These are phyloP conservation scores for Penicillium sp. DNA, from an alignment of 2,329 filamentous ascomycete species.

Conservation along the genomic window DNA sequence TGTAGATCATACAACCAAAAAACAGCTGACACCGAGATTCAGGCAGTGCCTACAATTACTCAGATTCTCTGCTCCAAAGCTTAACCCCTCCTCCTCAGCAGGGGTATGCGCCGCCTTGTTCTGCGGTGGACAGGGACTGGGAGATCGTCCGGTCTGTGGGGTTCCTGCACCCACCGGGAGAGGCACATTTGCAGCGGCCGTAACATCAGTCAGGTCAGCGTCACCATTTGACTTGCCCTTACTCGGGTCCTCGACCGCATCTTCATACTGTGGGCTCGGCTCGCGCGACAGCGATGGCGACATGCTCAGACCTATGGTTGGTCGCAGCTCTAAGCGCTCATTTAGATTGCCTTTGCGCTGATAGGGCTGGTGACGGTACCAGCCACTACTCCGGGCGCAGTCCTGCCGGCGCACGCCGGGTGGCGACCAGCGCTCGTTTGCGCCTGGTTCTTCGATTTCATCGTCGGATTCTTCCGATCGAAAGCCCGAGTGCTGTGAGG, in stretches of 20 bases:
- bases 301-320: conserved; percentile 41
- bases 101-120: conserved; percentile 15
- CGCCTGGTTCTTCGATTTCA: conserved; percentile 35
- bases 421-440: conserved; percentile 61
- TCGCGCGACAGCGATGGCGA: conserved; percentile 55
- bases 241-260: conserved; percentile 49
- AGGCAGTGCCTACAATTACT: conserved; percentile 53
- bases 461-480: conserved; percentile 53
- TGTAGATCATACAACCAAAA: conserved; percentile 17
- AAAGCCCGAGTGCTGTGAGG: conserved; percentile 65
- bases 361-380: conserved; percentile 55
- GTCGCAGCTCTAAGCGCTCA: conserved; percentile 40
- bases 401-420: conserved; percentile 58
- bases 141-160: conserved; percentile 57
- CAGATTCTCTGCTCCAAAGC: conserved; percentile 38
- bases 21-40: conserved; percentile 16
- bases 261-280: conserved; percentile 60
- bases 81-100: conserved; percentile 36
- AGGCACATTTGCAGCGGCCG: conserved; percentile 52
- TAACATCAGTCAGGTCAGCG: conserved; percentile 29
- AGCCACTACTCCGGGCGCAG: conserved; percentile 56
- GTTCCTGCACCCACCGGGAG: conserved; percentile 55
- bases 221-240: conserved; percentile 28
- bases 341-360: conserved; percentile 37
- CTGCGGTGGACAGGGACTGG: conserved; percentile 50